Percentiles rank a stretch among this genome's conserved stretches.
These are phyloP conservation scores for Paramarasmius palmivorus DNA, from an alignment of 1,284 basidiomycete species.

Conservation along the genomic window DNA sequence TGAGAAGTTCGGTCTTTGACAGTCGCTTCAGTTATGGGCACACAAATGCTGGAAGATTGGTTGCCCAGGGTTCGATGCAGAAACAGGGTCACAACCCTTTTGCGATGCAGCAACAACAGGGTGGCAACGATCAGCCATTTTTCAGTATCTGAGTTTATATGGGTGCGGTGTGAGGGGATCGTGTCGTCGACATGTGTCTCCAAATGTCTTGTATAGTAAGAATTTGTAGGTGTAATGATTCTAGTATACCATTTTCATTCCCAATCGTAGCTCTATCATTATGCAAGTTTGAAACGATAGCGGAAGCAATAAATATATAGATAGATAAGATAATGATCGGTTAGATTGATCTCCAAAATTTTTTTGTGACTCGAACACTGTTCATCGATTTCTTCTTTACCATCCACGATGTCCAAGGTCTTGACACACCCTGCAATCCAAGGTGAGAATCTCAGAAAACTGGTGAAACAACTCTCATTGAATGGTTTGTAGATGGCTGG, in stretches of 20 bases:
- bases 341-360: neutral
- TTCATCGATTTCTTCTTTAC: neutral
- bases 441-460: conserved; percentile 7
- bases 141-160: conserved; percentile 63
- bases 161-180: too few relatives aligned
- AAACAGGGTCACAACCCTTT: conserved; percentile 71
- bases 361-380: neutral
- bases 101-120: conserved; percentile 56
- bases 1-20: neutral
- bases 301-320: too few relatives aligned
- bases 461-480: neutral
- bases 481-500: conserved; percentile 79
- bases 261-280: too few relatives aligned
- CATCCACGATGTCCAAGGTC: conserved; percentile 10
- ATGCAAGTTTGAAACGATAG: too few relatives aligned
- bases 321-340: too few relatives aligned
- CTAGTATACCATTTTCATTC: too few relatives aligned
- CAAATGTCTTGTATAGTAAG: too few relatives aligned
- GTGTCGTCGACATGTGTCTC: too few relatives aligned
- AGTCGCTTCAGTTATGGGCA: conserved; percentile 58
- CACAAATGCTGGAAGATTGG: conserved; percentile 57
- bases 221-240: too few relatives aligned
- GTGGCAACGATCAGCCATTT: conserved; percentile 75
- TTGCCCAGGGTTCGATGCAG: conserved; percentile 45
- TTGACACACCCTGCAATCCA: conserved; percentile 17